Evolutionary conservation across 305 asterid genomes (phyloP).

Genomic region (Fraxinus albicans): DNA sequence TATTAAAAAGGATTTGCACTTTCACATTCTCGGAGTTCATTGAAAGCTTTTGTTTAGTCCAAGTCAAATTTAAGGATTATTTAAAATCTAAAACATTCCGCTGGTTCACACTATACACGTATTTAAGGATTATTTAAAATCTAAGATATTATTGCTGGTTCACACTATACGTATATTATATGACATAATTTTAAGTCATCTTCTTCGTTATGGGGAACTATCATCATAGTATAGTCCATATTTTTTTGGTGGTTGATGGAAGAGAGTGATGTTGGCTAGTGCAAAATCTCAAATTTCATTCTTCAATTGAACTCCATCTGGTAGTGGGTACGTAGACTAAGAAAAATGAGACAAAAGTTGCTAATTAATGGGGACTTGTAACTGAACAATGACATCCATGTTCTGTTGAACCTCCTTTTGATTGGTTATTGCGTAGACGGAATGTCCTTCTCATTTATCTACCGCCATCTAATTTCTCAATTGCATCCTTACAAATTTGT

Average conservation of each 20-base stretch:
- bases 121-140: no score
- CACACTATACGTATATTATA: background rate
- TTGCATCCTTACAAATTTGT: background rate
- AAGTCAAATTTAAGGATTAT: no score
- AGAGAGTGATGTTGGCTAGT: background rate
- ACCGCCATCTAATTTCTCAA: constrained; percentile 15
- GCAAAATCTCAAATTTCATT: background rate
- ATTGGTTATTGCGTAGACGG: constrained; percentile 14
- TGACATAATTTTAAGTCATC: background rate
- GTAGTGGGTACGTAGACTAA: background rate
- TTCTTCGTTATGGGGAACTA: background rate
- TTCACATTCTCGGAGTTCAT: background rate
- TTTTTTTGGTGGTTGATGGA: background rate
- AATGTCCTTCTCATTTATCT: background rate
- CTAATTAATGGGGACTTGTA: background rate
- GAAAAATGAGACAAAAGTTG: background rate
- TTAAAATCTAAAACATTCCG: no score
- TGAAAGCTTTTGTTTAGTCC: background rate
- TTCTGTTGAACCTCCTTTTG: background rate
- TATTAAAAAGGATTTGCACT: background rate
- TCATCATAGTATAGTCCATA: background rate
- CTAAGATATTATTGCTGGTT: background rate
- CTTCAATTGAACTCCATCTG: background rate
- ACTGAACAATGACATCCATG: background rate
- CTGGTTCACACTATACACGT: no score